Conservation (phyloP, 2,329 filamentous ascomycete species). For the Diaporthe citri region DNA sequence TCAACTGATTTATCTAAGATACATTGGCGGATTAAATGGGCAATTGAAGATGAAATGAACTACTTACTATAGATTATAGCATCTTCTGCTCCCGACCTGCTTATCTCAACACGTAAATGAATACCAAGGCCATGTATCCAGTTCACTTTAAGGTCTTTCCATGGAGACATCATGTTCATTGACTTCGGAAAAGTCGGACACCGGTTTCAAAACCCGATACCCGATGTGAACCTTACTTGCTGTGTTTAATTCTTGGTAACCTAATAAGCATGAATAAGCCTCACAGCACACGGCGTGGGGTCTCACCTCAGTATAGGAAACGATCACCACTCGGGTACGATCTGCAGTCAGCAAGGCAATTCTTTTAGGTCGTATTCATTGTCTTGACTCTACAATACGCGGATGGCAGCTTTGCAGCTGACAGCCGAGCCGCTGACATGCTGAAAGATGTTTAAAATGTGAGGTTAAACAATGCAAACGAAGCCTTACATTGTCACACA, state of each 20-base stretch:
- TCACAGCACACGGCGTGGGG: background rate
- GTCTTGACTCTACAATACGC: background rate
- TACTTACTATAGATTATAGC: too few species aligned
- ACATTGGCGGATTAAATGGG: background rate
- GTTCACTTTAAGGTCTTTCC: background rate
- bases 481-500: background rate
- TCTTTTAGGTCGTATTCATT: background rate
- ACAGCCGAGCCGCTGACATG: background rate
- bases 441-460: background rate
- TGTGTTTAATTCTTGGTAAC: background rate
- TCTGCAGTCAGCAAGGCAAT: background rate
- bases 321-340: slow-evolving; percentile 3
- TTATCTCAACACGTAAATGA: background rate
- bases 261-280: background rate
- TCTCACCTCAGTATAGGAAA: slow-evolving; percentile 6
- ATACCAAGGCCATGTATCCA: background rate
- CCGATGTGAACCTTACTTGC: background rate
- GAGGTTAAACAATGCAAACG: background rate
- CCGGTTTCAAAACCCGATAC: background rate
- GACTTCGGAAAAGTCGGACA: background rate
- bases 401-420: background rate
- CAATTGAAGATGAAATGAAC: background rate
- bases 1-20: background rate
- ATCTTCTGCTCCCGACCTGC: background rate
- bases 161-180: background rate